phyloP scores from a whole-genome alignment of 2,329 filamentous ascomycete genomes.

The Diaporthe ilicicola region DNA sequence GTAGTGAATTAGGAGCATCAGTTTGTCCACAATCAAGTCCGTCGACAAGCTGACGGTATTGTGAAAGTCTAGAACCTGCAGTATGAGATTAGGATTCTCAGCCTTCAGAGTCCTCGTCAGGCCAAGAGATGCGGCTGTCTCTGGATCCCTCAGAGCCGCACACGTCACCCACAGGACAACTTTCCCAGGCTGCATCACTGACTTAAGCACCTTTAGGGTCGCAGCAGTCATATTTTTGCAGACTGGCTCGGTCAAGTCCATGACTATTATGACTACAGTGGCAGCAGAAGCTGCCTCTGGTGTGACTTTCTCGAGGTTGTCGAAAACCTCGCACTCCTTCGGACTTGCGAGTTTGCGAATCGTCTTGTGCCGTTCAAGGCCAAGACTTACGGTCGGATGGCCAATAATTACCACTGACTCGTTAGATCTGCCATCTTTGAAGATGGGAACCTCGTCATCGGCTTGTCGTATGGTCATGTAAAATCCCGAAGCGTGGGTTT shows the following conservation, averaged over 20 bases:
- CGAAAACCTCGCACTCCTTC: slow-evolving; percentile 27
- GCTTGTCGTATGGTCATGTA: slow-evolving; percentile 50
- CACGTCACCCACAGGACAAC: slow-evolving; percentile 44
- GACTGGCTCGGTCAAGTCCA: slow-evolving; percentile 47
- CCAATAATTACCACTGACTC: slow-evolving; percentile 10
- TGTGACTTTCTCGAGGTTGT: slow-evolving; percentile 41
- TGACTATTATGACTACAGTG: slow-evolving; percentile 46
- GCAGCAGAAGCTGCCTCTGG: slow-evolving; percentile 35
- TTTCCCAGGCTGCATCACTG: slow-evolving; percentile 41
- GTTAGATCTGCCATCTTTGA: accelerated
- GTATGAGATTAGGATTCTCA: slow-evolving; percentile 42
- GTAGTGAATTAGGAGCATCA: neutral
- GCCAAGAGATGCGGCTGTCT: slow-evolving; percentile 44
- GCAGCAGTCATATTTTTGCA: slow-evolving; percentile 45
- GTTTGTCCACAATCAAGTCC: neutral
- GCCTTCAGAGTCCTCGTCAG: slow-evolving; percentile 43
- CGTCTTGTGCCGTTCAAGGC: neutral
- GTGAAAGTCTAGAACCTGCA: slow-evolving; percentile 45
- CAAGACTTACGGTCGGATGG: neutral
- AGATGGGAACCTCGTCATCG: neutral
- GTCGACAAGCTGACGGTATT: neutral
- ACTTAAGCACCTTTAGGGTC: slow-evolving; percentile 39
- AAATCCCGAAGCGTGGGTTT: slow-evolving; percentile 44
- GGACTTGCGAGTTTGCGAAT: neutral
- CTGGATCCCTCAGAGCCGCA: slow-evolving; percentile 37